Evolutionary conservation across 495 filamentous ascomycete species (phyloP), one percentile per base, ranked within the genome.

Genomic region (Aspergillus conjunctus): DNA sequence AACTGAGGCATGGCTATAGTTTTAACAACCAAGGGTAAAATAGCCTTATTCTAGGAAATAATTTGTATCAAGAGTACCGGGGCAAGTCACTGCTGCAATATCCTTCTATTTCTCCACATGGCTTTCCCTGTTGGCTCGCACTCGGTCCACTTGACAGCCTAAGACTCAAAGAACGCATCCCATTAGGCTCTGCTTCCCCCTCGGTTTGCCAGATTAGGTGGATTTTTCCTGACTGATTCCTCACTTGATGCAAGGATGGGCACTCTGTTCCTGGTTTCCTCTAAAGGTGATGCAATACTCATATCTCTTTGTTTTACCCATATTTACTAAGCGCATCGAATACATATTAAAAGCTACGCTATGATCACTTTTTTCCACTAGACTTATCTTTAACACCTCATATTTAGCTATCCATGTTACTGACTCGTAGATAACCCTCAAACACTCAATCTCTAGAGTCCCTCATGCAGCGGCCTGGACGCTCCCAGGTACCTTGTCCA

Each of bases 401-500:
- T 2, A 26, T 26, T 5, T 26, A 26, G 26, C 26, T 5, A 2
- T 26, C 5, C 26, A n/a, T n/a, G n/a, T n/a, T 26, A 26, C 26
- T 26, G 26, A 26, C 2, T 26, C 26, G 5, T 26, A 5, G 26
- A 26, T 26, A 26, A 26, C 5, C 26, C 12, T 41, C 37, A 5
- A 4, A 41, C 12, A 5, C 15, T 6, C 44, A 48, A 7, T 3
- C 7, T 21, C 39, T 17, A 12, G 6, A 7, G n/a, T 7, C 7
- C 18, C n/a, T 66, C 69, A 77, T 53, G 70, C 73, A 51, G 45
- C 58, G 33, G 67, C 71, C 37, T 69, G 56, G 1, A 73, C 64
- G 20, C 54, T 48, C 21, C 56, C 50, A 31, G 60, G 49, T 30
- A 44, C 51, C 32, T 2, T 26, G 26, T 5, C 26, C 5, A n/a